Percentiles rank a stretch among this genome's conserved stretches.
These are phyloP conservation scores for Claviceps africana DNA, from an alignment of 2,329 filamentous ascomycete genomes.

Conservation along the genomic window DNA sequence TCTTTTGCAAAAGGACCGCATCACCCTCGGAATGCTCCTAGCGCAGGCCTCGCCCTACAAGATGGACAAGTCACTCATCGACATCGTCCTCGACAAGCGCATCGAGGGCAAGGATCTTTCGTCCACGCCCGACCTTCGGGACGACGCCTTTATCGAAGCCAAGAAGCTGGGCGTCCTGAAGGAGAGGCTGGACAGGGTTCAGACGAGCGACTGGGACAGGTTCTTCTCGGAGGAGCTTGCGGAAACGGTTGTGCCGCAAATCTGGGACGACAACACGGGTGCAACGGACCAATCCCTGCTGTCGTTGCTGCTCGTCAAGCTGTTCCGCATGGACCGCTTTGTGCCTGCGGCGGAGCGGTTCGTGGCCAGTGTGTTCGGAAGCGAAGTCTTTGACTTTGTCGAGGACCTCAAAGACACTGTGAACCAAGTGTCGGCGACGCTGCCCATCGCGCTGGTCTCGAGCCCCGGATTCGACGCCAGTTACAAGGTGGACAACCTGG, in stretches of 20 bases:
- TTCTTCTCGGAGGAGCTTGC: slow-evolving; percentile 80
- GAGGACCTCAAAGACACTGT: slow-evolving; percentile 80
- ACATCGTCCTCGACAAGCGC: slow-evolving; percentile 67
- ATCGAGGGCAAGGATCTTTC: slow-evolving; percentile 69
- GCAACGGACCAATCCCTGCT: slow-evolving; percentile 63
- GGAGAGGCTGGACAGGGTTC: slow-evolving; percentile 49
- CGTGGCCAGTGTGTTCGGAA: slow-evolving; percentile 71
- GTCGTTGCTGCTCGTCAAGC: slow-evolving; percentile 79
- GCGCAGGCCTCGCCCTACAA: slow-evolving; percentile 91
- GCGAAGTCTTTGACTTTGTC: slow-evolving; percentile 65
- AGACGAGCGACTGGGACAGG: slow-evolving; percentile 55
- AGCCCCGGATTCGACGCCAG: slow-evolving; percentile 95
- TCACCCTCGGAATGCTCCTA: slow-evolving; percentile 87
- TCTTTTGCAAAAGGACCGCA: slow-evolving; percentile 81
- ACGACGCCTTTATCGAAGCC: slow-evolving; percentile 55
- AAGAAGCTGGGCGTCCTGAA: slow-evolving; percentile 61
- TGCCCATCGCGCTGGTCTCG: slow-evolving; percentile 83
- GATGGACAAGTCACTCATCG: slow-evolving; percentile 84
- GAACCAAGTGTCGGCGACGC: slow-evolving; percentile 65
- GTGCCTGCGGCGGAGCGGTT: slow-evolving; percentile 90
- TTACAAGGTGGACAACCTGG: slow-evolving; percentile 95
- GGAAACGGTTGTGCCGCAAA: slow-evolving; percentile 65
- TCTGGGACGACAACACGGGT: slow-evolving; percentile 52
- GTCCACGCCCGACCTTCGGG: slow-evolving; percentile 46
- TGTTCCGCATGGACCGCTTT: slow-evolving; percentile 91